Percentiles rank a stretch among this genome's conserved stretches.
These are phyloP conservation scores for Cephalotrichum gorgonifer DNA, from an alignment of 2,329 filamentous ascomycete genomes.

Conservation along the genomic window DNA sequence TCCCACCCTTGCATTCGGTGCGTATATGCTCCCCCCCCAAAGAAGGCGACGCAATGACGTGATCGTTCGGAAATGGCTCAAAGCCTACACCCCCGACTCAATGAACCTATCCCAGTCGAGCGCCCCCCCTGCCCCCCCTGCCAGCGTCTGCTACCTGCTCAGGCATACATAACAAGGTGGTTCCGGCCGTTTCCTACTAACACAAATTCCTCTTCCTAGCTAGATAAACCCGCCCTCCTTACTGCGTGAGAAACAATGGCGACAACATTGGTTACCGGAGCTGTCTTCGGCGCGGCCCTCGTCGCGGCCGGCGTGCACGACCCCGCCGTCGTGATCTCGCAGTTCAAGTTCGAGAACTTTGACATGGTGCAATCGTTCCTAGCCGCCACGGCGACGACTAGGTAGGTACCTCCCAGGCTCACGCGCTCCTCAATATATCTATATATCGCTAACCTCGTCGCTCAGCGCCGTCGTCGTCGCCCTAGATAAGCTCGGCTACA, in stretches of 20 bases:
- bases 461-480: constrained; percentile 33
- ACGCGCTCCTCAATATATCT: not conserved
- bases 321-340: constrained; percentile 47
- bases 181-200: not conserved
- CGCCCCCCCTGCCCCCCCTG: not conserved
- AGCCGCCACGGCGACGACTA: constrained; percentile 49
- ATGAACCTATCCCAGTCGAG: not conserved
- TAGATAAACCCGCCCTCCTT: not conserved
- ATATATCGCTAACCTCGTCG: no score
- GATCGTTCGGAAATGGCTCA: no score
- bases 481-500: constrained; percentile 30
- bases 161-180: not conserved
- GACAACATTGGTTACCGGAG: constrained; percentile 33
- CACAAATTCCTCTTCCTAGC: not conserved
- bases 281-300: constrained; percentile 51
- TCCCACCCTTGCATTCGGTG: not conserved
- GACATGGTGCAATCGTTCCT: constrained; percentile 59
- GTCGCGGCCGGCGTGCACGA: constrained; percentile 49
- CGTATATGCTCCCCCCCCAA: not conserved
- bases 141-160: not conserved
- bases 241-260: not conserved
- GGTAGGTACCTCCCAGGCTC: constrained; percentile 31
- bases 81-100: no score
- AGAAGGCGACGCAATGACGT: not conserved
- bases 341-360: constrained; percentile 50